Evolutionary conservation across 345 rosid genomes (phyloP).

Genomic region (Kandelia obovata): DNA sequence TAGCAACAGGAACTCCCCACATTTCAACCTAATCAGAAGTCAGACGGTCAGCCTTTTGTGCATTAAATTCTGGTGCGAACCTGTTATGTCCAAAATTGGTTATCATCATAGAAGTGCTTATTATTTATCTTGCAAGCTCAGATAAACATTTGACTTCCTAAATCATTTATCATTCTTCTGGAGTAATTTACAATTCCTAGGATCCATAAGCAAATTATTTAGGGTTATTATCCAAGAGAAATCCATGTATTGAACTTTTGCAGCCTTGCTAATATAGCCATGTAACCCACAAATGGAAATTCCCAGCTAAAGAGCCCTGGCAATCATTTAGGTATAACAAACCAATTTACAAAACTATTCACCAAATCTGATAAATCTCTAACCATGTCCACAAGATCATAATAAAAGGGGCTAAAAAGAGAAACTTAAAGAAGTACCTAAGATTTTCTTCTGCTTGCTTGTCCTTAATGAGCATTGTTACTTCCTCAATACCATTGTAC

Average conservation of each 20-base stretch:
- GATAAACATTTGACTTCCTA: too few species aligned
- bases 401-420: background rate
- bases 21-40: constrained; percentile 55
- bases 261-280: background rate
- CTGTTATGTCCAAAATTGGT: too few species aligned
- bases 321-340: background rate
- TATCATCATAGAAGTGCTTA: too few species aligned
- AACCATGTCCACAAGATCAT: background rate
- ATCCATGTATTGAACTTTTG: background rate
- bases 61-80: background rate
- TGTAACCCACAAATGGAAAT: background rate
- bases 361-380: background rate
- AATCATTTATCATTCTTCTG: too few species aligned
- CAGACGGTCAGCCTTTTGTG: background rate
- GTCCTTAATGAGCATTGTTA: constrained; percentile 76
- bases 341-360: background rate
- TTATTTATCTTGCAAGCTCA: too few species aligned
- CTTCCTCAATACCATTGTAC: constrained; percentile 87
- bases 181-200: too few species aligned
- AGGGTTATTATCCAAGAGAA: too few species aligned
- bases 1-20: constrained; percentile 94
- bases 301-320: background rate
- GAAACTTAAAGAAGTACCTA: constrained; percentile 36
- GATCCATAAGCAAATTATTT: background rate
- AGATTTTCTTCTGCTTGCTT: constrained; percentile 93